A percentile compares a stretch with the other conserved stretches of the same genome.
These are phyloP conservation scores for Quercus mongolica DNA, from an alignment of 306 rosid genomes.

Conservation along the genomic window DNA sequence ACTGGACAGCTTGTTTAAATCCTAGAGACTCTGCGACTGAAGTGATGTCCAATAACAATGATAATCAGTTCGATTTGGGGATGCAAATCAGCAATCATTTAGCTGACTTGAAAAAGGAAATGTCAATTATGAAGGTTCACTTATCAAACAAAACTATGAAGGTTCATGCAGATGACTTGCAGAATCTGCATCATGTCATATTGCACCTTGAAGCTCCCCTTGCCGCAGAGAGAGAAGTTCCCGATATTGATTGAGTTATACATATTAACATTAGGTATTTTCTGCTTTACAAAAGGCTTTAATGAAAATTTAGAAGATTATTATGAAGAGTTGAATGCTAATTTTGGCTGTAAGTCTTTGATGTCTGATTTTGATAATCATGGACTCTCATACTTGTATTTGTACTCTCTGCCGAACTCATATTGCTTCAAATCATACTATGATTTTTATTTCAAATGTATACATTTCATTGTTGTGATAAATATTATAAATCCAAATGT, in stretches of 20 bases:
- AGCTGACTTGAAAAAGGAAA: slow-evolving; percentile 6
- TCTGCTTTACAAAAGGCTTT: background rate
- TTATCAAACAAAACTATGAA: background rate
- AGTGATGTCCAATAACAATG: slow-evolving; percentile 1
- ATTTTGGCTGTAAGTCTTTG: background rate
- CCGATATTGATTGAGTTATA: background rate
- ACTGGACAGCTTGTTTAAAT: slow-evolving; percentile 13
- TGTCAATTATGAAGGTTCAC: background rate
- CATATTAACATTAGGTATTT: background rate
- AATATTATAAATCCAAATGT: too few relatives aligned
- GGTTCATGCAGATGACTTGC: slow-evolving; percentile 10
- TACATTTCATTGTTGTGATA: too few relatives aligned
- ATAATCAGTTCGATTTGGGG: background rate
- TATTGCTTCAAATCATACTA: too few relatives aligned
- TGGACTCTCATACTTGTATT: too few relatives aligned
- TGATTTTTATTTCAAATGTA: too few relatives aligned
- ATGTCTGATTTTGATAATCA: background rate
- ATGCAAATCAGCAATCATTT: background rate
- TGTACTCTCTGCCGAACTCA: too few relatives aligned
- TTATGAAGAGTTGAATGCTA: background rate
- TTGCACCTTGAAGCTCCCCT: slow-evolving; percentile 20
- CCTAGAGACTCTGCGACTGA: background rate
- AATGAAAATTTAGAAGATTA: background rate
- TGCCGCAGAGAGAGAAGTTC: background rate
- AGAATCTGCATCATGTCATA: slow-evolving; percentile 14